These are phyloP conservation scores for Pulveroboletus sp. DNA, from an alignment of 768 basidiomycete species.

Conservation along the genomic window DNA sequence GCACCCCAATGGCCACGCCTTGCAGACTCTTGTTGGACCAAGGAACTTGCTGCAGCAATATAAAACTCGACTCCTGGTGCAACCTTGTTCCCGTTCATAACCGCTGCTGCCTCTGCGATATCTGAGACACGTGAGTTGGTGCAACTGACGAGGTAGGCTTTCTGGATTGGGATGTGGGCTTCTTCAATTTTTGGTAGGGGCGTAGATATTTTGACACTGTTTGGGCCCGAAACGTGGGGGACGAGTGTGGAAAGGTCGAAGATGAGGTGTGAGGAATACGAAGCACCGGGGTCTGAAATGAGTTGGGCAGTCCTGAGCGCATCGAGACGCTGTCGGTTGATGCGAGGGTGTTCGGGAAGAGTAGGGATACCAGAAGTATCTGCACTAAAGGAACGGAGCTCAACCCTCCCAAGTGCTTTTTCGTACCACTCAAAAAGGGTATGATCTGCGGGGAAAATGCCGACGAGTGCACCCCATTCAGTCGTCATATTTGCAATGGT, in stretches of 20 bases:
- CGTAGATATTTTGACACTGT: conserved; percentile 96
- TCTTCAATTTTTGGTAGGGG: conserved; percentile 83
- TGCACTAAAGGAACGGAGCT: conserved; percentile 70
- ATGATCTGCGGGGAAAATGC: conserved; percentile 91
- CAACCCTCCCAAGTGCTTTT: conserved; percentile 62
- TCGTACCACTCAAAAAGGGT: conserved; percentile 88
- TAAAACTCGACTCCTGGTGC: conserved; percentile 94
- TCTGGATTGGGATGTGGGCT: conserved; percentile 78
- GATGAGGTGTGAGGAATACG: conserved; percentile 84
- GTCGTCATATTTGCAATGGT: conserved; percentile 99
- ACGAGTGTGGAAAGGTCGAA: conserved; percentile 93
- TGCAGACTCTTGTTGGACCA: conserved; percentile 90
- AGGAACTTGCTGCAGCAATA: conserved; percentile 91
- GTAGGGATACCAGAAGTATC: conserved; percentile 51
- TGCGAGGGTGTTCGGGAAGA: conserved; percentile 80
- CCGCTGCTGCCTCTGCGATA: conserved; percentile 88
- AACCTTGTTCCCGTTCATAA: conserved; percentile 76
- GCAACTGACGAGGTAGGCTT: conserved; percentile 97
- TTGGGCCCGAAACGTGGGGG: conserved; percentile 95
- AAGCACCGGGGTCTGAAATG: conserved; percentile 70
- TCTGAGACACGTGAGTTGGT: conserved; percentile 97
- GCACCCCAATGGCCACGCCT: conserved; percentile 83
- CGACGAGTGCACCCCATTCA: conserved; percentile 97
- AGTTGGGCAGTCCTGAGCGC: conserved; percentile 54
- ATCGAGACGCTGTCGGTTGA: conserved; percentile 72